These are phyloP conservation scores for Aspergillus versicolor DNA, from an alignment of 2,329 filamentous ascomycete species.

Conservation along the genomic window DNA sequence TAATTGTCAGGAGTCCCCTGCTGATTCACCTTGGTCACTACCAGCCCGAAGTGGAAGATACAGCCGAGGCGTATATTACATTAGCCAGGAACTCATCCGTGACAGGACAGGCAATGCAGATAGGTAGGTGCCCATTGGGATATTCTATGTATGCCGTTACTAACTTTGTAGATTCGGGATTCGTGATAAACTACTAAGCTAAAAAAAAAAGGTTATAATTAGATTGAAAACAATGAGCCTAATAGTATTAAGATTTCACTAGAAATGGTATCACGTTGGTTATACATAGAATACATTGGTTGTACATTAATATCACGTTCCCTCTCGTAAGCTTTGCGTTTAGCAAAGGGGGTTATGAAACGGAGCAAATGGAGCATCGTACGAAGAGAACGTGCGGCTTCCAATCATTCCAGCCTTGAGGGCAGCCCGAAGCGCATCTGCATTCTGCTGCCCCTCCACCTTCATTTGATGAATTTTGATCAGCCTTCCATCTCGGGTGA, in stretches of 20 bases:
- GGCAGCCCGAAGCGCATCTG: constrained; percentile 37
- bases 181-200: constrained; percentile 21
- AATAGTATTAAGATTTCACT: constrained; percentile 1
- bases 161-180: constrained; percentile 34
- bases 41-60: constrained; percentile 44
- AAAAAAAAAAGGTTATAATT: too few species aligned
- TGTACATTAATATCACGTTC: not conserved
- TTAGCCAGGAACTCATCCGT: constrained; percentile 47
- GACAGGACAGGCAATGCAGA: constrained; percentile 45
- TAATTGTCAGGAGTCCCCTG: not conserved
- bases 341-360: constrained; percentile 35
- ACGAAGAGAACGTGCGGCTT: constrained; percentile 27
- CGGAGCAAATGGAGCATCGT: constrained; percentile 25
- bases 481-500: constrained; percentile 36
- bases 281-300: constrained; percentile 4
- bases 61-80: constrained; percentile 40
- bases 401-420: constrained; percentile 42
- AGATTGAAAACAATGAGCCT: not conserved
- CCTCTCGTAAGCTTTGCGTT: constrained; percentile 3
- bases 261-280: constrained; percentile 22
- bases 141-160: not conserved
- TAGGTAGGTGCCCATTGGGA: constrained; percentile 34
- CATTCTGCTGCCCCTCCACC: constrained; percentile 38
- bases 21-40: constrained; percentile 6
- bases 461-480: constrained; percentile 40